Percentiles rank a stretch among this genome's conserved stretches.
phyloP scores from a whole-genome alignment of 169 alveolate genomes.

The Cryptosporidium xiaoi region DNA sequence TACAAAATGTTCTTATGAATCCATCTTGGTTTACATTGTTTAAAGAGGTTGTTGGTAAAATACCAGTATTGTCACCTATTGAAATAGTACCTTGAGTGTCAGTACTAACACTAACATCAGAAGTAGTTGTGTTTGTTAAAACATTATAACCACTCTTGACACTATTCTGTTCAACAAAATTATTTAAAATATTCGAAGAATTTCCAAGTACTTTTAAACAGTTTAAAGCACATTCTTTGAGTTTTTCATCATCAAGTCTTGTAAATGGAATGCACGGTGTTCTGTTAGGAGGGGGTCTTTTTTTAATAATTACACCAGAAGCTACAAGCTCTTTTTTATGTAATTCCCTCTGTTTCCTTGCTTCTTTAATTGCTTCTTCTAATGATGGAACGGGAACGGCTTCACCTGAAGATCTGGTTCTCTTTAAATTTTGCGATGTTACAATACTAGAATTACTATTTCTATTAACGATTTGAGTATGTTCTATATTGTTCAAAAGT shows the following conservation, averaged over 20 bases:
- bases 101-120: no score
- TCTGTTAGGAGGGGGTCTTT: slow-evolving; percentile 64
- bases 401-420: slow-evolving; percentile 72
- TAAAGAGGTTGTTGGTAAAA: not conserved
- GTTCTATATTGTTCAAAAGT: not conserved
- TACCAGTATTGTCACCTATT: not conserved
- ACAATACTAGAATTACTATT: not conserved
- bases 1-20: slow-evolving; percentile 6
- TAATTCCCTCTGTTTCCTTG: slow-evolving; percentile 55
- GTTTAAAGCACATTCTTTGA: slow-evolving; percentile 43
- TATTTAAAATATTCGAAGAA: slow-evolving; percentile 27
- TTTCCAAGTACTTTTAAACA: slow-evolving; percentile 15
- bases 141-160: not conserved
- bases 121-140: not conserved
- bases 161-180: slow-evolving; percentile 1
- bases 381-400: slow-evolving; percentile 49
- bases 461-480: not conserved
- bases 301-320: slow-evolving; percentile 33
- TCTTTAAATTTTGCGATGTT: not conserved
- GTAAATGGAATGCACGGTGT: slow-evolving; percentile 42
- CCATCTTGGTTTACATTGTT: not conserved
- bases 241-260: slow-evolving; percentile 21
- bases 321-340: slow-evolving; percentile 52
- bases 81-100: no score
- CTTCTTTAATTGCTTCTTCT: slow-evolving; percentile 70